A percentile compares a stretch with the other conserved stretches of the same genome.
These are phyloP conservation scores for Ophiostoma sp. DNA, from an alignment of 2,329 filamentous ascomycete genomes.

Conservation along the genomic window DNA sequence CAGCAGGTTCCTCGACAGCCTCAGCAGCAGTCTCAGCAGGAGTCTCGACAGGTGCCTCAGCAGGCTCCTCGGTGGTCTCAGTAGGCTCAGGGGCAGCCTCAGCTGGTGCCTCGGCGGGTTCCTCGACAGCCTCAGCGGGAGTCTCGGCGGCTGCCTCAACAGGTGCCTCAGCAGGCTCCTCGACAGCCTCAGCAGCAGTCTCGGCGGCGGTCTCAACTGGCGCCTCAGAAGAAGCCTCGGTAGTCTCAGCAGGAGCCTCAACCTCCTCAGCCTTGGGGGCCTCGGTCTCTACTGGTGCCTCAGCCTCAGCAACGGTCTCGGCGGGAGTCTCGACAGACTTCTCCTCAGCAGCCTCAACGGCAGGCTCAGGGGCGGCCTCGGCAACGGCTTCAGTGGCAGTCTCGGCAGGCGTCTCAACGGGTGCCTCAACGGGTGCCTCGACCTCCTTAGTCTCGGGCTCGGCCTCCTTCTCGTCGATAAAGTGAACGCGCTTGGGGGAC, in stretches of 20 bases:
- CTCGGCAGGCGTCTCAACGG: slow-evolving; percentile 1
- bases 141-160: neutral
- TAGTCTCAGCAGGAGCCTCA: neutral
- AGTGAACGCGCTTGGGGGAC: neutral
- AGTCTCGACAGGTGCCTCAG: neutral
- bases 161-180: neutral
- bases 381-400: neutral
- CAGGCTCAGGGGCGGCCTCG: neutral
- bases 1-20: neutral
- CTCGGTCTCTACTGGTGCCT: slow-evolving; percentile 8
- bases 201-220: neutral
- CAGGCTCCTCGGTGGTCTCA: neutral
- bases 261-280: neutral
- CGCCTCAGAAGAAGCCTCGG: neutral
- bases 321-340: neutral
- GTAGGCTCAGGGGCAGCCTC: neutral
- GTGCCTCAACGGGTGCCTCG: neutral
- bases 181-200: neutral
- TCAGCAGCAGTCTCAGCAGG: neutral
- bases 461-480: slow-evolving; percentile 4
- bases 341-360: neutral
- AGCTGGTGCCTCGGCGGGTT: neutral
- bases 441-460: slow-evolving; percentile 6
- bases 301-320: neutral
- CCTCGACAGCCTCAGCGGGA: neutral